Percentiles rank a stretch among this genome's conserved stretches.
These are phyloP conservation scores for Saururus chinensis DNA, from an alignment of 164 flowering plant genomes.

Conservation along the genomic window DNA sequence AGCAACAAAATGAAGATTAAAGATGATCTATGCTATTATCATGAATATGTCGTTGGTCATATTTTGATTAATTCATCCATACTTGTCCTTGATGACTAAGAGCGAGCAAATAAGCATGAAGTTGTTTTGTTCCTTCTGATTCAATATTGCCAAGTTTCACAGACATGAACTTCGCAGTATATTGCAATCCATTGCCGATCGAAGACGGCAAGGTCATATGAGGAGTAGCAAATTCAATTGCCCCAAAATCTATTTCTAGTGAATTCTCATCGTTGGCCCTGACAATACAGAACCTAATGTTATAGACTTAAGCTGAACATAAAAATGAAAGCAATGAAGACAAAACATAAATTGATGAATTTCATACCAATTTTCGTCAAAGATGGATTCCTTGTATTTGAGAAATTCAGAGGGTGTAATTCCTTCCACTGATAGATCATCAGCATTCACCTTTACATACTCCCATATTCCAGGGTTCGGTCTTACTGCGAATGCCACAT, in stretches of 20 bases:
- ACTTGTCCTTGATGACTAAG: conserved; percentile 78
- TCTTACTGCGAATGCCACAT: conserved; percentile 71
- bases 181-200: conserved; percentile 66
- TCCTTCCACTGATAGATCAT: conserved; percentile 52
- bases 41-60: not conserved
- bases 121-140: conserved; percentile 29
- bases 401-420: conserved; percentile 59
- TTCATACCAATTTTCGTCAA: conserved; percentile 64
- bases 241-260: conserved; percentile 83
- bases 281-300: conserved; percentile 3
- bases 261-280: conserved; percentile 92
- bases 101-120: conserved; percentile 48
- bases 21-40: conserved; percentile 1
- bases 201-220: conserved; percentile 56
- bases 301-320: not conserved
- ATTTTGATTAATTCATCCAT: conserved; percentile 9
- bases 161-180: conserved; percentile 50
- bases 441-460: conserved; percentile 62
- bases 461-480: conserved; percentile 94
- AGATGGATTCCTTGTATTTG: conserved; percentile 64
- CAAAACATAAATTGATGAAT: not conserved
- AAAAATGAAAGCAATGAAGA: not conserved
- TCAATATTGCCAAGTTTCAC: conserved; percentile 33
- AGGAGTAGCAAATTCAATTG: conserved; percentile 57
- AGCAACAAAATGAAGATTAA: not conserved